Evolutionary conservation across 129 eudicot species (phyloP), one percentile per base, ranked within the genome.

Genomic region (Cynara cardunculus): DNA sequence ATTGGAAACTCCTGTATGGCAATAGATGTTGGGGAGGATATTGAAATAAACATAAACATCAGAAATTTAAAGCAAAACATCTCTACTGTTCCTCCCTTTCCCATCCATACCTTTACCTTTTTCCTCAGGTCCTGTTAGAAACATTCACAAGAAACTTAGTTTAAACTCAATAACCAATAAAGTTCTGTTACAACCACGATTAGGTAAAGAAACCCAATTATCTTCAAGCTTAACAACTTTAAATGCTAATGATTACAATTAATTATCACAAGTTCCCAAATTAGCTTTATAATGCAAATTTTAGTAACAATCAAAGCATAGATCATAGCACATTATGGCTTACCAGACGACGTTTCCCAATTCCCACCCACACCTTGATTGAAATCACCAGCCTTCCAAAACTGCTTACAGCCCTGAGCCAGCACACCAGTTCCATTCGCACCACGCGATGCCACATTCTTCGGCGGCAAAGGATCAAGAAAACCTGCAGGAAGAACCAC

Each of bases 311-410:
- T 44, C n/a, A 28, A 81, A 49, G 66, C 74, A 78, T 28, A 39
- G 14, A 59, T 16, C 39, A 25, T 30, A 64, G 32, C 7, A 32
- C 18, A 18, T 76, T 25, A 81, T 44, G 0, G 22, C 82, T 71
- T 78, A 91, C 97, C 91, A 79, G 89, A 34, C 7, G 82, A 14
- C 0, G 84, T 30, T 13, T 84, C 89, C 95, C 93, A 90, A 76
- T 82, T 72, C 35, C 77, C 80, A 74, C 70, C 75, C 0, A 79
- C 77, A 68, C 80, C 86, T 10, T 75, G 91, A 9, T 88, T 93
- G 71, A 85, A 92, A 64, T 92, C 95, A 18, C 93, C 97, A 16
- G 97, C 97, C 66, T 92, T 92, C 97, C 97, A 92, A 76, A 92
- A 92, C 90, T 90, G 91, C 85, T 84, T 90, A 80, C 78, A 69